A percentile compares a stretch with the other conserved stretches of the same genome.
phyloP scores from a whole-genome alignment of 306 rosid genomes.

The Dryas alaskensis region DNA sequence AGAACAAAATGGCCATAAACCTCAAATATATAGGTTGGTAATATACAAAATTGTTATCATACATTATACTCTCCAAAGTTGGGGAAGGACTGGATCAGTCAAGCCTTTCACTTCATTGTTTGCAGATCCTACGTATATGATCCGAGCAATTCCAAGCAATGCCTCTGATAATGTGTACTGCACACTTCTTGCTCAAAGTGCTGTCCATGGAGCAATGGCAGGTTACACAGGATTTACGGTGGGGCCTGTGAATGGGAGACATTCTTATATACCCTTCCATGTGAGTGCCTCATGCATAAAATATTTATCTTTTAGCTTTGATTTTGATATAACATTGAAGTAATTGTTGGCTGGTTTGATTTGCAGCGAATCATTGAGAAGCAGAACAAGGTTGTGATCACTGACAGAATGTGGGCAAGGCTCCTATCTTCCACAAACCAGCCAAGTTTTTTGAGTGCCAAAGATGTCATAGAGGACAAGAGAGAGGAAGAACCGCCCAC shows the following conservation, averaged over 20 bases:
- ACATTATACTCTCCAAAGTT: too few species aligned
- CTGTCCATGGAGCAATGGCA: conserved; percentile 97
- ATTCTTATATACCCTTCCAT: conserved; percentile 77
- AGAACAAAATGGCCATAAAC: conserved; percentile 46
- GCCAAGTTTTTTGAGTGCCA: conserved; percentile 66
- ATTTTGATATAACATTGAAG: not conserved
- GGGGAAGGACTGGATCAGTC: not conserved
- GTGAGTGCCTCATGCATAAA: conserved; percentile 45
- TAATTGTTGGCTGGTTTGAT: conserved; percentile 6
- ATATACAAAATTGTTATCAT: not conserved
- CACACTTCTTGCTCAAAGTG: conserved; percentile 94
- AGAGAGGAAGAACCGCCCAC: conserved; percentile 34
- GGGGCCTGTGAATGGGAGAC: conserved; percentile 90
- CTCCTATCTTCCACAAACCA: conserved; percentile 90
- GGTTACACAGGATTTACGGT: conserved; percentile 83
- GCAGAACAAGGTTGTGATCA: conserved; percentile 74
- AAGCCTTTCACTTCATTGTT: conserved; percentile 6
- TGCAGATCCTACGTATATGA: conserved; percentile 96
- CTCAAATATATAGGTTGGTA: conserved; percentile 89
- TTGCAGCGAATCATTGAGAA: conserved; percentile 74
- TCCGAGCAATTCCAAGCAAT: conserved; percentile 87
- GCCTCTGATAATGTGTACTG: conserved; percentile 91
- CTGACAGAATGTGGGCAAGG: conserved; percentile 99
- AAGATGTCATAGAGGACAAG: conserved; percentile 41
- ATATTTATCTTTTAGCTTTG: not conserved